Evolutionary conservation across 139 green algal genomes (phyloP).

Genomic region (Coccomyxa sp.): DNA sequence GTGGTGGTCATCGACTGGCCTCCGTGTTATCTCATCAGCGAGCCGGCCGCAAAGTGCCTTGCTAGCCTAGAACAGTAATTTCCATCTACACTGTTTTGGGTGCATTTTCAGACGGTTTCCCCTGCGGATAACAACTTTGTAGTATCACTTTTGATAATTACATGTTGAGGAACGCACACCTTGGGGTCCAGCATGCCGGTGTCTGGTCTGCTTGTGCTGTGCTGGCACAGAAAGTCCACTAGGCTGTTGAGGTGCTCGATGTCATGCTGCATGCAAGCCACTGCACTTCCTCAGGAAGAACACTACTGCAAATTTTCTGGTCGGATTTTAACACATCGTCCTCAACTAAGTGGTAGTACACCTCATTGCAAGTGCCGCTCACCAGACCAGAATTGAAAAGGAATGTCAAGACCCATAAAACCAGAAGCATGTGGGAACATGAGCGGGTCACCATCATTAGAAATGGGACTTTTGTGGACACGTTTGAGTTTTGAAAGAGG

Average conservation of each 20-base stretch:
- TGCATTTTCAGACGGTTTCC: not conserved
- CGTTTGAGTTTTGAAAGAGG: not conserved
- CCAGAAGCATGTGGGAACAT: not conserved
- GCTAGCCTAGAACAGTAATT: not conserved
- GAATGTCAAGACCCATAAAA: not conserved
- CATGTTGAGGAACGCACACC: not conserved
- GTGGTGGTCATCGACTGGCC: too few species aligned
- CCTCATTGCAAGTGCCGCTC: too few species aligned
- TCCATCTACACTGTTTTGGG: not conserved
- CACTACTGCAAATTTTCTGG: not conserved
- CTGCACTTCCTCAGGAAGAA: not conserved
- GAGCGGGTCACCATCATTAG: not conserved
- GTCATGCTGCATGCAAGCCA: not conserved
- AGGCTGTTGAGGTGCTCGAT: slow-evolving; percentile 12
- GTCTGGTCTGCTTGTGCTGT: not conserved
- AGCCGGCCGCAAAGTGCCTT: too few species aligned
- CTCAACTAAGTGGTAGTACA: not conserved
- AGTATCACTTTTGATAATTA: not conserved
- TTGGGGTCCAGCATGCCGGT: slow-evolving; percentile 7
- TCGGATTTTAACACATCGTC: too few species aligned
- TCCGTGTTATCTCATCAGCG: too few species aligned
- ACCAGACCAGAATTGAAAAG: not conserved
- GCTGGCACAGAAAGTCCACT: not conserved
- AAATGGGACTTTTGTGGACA: not conserved
- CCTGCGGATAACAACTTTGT: not conserved